Conservation (phyloP, 2,329 filamentous ascomycete genomes). For the Metarhizium sp. region DNA sequence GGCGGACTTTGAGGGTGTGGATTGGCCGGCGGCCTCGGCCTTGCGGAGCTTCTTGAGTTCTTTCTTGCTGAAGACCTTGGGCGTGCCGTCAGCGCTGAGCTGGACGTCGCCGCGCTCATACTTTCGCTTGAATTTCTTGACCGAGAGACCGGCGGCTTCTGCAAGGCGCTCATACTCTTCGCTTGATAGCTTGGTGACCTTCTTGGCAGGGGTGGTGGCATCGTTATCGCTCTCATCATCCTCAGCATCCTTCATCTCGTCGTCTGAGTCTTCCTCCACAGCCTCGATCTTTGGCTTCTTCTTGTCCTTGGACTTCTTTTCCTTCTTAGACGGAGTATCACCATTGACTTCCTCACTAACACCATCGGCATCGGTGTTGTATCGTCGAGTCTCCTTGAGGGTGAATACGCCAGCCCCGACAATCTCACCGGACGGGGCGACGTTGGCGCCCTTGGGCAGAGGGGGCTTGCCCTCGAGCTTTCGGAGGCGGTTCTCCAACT, state of each 20-base stretch:
- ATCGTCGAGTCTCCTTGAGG: slow-evolving; percentile 85
- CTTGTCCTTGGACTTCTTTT: slow-evolving; percentile 31
- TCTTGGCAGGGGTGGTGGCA: slow-evolving; percentile 24
- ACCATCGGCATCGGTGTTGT: slow-evolving; percentile 90
- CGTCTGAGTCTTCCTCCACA: slow-evolving; percentile 31
- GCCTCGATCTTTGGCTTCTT: slow-evolving; percentile 34
- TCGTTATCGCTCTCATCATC: slow-evolving; percentile 28
- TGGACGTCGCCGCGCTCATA: slow-evolving; percentile 66
- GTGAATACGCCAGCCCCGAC: slow-evolving; percentile 69
- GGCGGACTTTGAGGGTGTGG: slow-evolving; percentile 27
- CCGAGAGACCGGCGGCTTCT: slow-evolving; percentile 57
- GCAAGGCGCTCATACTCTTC: slow-evolving; percentile 52
- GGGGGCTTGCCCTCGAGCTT: slow-evolving; percentile 85
- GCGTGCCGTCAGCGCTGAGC: slow-evolving; percentile 54
- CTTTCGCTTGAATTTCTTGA: slow-evolving; percentile 72
- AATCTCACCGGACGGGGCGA: slow-evolving; percentile 62
- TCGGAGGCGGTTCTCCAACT: slow-evolving; percentile 67
- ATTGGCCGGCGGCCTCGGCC: slow-evolving; percentile 37
- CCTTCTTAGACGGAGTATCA: slow-evolving; percentile 26
- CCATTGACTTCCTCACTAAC: slow-evolving; percentile 47
- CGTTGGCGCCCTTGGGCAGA: slow-evolving; percentile 63
- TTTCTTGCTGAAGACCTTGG: slow-evolving; percentile 64
- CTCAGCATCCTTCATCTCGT: slow-evolving; percentile 35
- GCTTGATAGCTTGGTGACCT: slow-evolving; percentile 38
- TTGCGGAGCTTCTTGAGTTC: slow-evolving; percentile 65